These are phyloP conservation scores for Miamiensis avidus DNA, from an alignment of 169 alveolate genomes.

Conservation along the genomic window DNA sequence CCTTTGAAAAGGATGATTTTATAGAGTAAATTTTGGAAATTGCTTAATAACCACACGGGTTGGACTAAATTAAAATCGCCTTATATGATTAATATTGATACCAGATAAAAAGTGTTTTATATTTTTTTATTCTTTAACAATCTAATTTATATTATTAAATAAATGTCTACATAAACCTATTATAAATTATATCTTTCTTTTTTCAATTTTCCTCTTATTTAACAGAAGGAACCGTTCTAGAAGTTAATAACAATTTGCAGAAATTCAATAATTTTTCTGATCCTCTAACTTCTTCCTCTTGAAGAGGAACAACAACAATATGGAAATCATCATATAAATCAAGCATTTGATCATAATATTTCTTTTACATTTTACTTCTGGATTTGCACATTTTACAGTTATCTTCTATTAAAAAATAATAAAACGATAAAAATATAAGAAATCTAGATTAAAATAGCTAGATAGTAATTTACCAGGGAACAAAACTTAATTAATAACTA, in stretches of 20 bases:
- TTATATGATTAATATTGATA: too few relatives aligned
- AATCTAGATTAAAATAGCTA: neutral
- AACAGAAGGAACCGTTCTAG: constrained; percentile 12
- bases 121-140: too few relatives aligned
- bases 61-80: neutral
- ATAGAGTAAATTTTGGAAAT: neutral
- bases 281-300: constrained; percentile 61
- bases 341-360: constrained; percentile 93
- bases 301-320: constrained; percentile 70
- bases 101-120: neutral
- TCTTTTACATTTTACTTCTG: constrained; percentile 93
- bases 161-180: neutral
- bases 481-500: constrained; percentile 96
- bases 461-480: constrained; percentile 82
- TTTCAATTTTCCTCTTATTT: too few relatives aligned
- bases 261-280: constrained; percentile 46
- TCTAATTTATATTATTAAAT: too few relatives aligned
- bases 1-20: neutral
- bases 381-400: constrained; percentile 83
- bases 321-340: constrained; percentile 97
- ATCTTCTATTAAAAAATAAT: constrained; percentile 29
- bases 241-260: constrained; percentile 37
- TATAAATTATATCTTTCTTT: too few relatives aligned
- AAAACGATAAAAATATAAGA: constrained; percentile 12
- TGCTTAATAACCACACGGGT: neutral